Percentiles rank a stretch among this genome's conserved stretches.
These are phyloP conservation scores for Leucosporidium scottii DNA, from an alignment of 768 basidiomycete species.

Conservation along the genomic window DNA sequence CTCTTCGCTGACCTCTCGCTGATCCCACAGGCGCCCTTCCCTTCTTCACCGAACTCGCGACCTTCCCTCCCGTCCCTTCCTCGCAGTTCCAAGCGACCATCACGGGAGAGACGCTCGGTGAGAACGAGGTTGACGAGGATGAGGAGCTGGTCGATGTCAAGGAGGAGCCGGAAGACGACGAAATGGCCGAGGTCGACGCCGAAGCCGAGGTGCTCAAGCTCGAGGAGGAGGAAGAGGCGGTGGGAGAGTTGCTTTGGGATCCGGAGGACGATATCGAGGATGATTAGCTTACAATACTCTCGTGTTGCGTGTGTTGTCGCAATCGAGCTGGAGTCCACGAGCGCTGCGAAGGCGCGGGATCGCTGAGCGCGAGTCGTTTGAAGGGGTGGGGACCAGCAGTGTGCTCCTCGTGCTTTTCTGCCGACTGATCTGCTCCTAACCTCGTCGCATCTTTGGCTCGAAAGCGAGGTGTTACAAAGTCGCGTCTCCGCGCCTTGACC, in stretches of 20 bases:
- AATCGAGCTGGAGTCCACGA: too few species aligned
- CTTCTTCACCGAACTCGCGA: slow-evolving; percentile 26
- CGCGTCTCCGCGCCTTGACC: too few species aligned
- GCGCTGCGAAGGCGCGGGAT: too few species aligned
- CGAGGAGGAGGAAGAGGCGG: background rate
- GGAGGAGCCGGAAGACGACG: slow-evolving; percentile 1
- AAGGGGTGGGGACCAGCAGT: too few species aligned
- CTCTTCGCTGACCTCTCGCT: too few species aligned
- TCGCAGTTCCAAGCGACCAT: background rate
- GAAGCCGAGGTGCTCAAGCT: slow-evolving; percentile 4
- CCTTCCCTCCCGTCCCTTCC: slow-evolving; percentile 18
- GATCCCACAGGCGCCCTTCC: slow-evolving; percentile 1
- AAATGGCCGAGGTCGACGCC: slow-evolving; percentile 5
- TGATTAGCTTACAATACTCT: too few species aligned
- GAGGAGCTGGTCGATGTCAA: background rate
- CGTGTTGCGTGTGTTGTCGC: too few species aligned
- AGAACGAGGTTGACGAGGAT: slow-evolving; percentile 19
- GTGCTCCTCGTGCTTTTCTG: too few species aligned
- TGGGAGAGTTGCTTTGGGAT: slow-evolving; percentile 4
- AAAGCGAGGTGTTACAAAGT: too few species aligned
- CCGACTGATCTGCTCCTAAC: too few species aligned
- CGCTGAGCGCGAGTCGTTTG: too few species aligned
- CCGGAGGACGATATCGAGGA: slow-evolving; percentile 26
- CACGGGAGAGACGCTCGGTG: slow-evolving; percentile 17
- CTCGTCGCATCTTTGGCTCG: too few species aligned